Evolutionary conservation across 176 grass and related monocot genomes (phyloP).

Genomic region (Pontederia paniculata): DNA sequence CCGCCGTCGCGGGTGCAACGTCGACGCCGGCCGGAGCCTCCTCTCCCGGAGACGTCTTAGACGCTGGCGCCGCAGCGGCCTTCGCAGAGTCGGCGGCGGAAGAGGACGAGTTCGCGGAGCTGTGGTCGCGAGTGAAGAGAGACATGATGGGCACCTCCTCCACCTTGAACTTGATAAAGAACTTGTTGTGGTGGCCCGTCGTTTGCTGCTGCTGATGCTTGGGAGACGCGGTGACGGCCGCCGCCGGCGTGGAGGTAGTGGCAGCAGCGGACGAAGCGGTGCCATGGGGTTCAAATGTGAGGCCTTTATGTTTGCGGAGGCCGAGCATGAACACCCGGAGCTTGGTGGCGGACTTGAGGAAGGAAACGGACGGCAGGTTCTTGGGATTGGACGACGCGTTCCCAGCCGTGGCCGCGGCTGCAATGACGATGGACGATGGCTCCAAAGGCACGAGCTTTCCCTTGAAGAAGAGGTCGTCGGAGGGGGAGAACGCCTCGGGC

Average conservation of each 20-base stretch:
- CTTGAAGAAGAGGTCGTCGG: constrained; percentile 40
- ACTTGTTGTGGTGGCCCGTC: constrained; percentile 21
- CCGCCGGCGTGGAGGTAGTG: background rate
- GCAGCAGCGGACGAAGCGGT: background rate
- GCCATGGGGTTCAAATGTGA: background rate
- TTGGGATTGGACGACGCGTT: constrained; percentile 23
- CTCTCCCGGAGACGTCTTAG: constrained; percentile 6
- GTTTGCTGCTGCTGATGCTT: constrained; percentile 17
- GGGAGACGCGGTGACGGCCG: background rate
- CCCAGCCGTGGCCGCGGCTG: constrained; percentile 17
- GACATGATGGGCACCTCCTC: constrained; percentile 51
- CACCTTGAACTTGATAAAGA: constrained; percentile 73
- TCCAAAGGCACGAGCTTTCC: constrained; percentile 5
- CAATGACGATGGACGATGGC: constrained; percentile 1
- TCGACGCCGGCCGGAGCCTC: constrained; percentile 19
- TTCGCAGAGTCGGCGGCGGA: too few relatives aligned
- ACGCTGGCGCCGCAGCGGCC: constrained; percentile 11
- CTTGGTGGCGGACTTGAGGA: constrained; percentile 21
- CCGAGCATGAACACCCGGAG: constrained; percentile 57
- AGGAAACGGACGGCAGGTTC: constrained; percentile 11
- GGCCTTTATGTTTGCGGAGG: constrained; percentile 32
- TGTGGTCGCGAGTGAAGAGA: constrained; percentile 75
- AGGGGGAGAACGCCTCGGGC: constrained; percentile 23
- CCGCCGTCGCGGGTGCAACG: constrained; percentile 23
- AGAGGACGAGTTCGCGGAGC: constrained; percentile 25